Evolutionary conservation across 2,329 filamentous ascomycete species (phyloP).

Genomic region (Ophiostoma angusticollis): DNA sequence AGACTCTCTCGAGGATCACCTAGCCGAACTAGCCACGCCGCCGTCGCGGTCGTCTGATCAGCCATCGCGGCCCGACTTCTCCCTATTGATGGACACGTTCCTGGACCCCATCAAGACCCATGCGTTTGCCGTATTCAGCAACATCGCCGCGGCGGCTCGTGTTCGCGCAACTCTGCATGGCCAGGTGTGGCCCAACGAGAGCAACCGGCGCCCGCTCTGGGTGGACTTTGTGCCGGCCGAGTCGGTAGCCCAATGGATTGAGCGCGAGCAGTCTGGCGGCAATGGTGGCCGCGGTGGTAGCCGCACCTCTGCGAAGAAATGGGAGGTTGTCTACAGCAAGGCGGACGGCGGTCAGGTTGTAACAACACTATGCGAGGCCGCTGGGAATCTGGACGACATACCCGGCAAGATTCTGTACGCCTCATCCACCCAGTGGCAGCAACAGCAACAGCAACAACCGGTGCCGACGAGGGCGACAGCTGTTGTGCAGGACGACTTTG

Average conservation of each 20-base stretch:
- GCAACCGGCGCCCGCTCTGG: constrained; percentile 69
- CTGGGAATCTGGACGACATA: constrained; percentile 11
- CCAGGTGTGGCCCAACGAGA: constrained; percentile 75
- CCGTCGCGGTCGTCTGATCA: too few species aligned
- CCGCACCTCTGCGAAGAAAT: constrained; percentile 35
- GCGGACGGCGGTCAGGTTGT: constrained; percentile 38
- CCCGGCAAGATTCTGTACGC: constrained; percentile 2
- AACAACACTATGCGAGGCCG: constrained; percentile 41
- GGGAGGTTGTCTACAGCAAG: constrained; percentile 60
- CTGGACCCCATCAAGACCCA: constrained; percentile 81
- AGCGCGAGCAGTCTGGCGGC: constrained; percentile 43
- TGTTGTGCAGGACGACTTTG: too few species aligned
- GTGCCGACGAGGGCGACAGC: background rate
- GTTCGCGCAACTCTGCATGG: constrained; percentile 67
- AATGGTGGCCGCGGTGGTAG: constrained; percentile 18
- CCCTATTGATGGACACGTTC: too few species aligned
- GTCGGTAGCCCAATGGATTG: constrained; percentile 60
- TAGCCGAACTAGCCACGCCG: constrained; percentile 55
- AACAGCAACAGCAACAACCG: background rate
- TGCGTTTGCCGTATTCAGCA: constrained; percentile 64
- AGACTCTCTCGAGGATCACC: constrained; percentile 51
- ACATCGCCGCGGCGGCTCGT: constrained; percentile 56
- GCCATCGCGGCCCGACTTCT: too few species aligned
- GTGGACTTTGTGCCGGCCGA: constrained; percentile 81
- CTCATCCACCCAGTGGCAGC: background rate